These are phyloP conservation scores for Mucor racemosus DNA, from an alignment of 371 early-diverging fungal species.

Conservation along the genomic window DNA sequence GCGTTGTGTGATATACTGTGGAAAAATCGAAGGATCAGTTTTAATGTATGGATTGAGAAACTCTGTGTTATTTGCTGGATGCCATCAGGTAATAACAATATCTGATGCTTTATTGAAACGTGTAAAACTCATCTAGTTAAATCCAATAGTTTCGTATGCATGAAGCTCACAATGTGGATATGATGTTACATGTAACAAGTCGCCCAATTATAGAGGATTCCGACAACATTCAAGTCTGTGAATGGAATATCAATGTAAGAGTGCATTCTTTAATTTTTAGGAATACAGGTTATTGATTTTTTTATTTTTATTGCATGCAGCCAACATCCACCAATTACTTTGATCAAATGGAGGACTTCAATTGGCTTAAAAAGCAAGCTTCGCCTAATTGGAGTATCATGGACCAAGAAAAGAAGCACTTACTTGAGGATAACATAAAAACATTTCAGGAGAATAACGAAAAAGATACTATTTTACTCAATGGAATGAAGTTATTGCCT, in stretches of 20 bases:
- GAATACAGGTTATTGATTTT: conserved; percentile 15
- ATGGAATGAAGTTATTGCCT: not conserved
- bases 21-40: conserved; percentile 71
- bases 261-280: too few relatives aligned
- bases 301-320: not conserved
- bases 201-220: conserved; percentile 87
- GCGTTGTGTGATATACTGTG: conserved; percentile 65
- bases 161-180: conserved; percentile 61
- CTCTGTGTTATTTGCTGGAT: conserved; percentile 66
- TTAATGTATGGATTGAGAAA: conserved; percentile 65
- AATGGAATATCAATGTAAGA: conserved; percentile 22
- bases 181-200: conserved; percentile 71
- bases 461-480: not conserved
- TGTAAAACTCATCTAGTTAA: too few relatives aligned
- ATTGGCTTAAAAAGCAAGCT: conserved; percentile 79
- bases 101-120: not conserved
- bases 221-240: conserved; percentile 48
- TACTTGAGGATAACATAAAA: not conserved
- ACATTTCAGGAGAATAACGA: not conserved
- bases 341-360: conserved; percentile 80
- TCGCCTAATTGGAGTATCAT: conserved; percentile 76
- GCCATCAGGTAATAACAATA: conserved; percentile 70
- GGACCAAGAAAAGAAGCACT: conserved; percentile 5
- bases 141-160: conserved; percentile 75
- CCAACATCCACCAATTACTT: conserved; percentile 44